A percentile compares a stretch with the other conserved stretches of the same genome.
Conservation (phyloP, 805 yeast genomes). For the Suhomyces tanzawaensis region DNA sequence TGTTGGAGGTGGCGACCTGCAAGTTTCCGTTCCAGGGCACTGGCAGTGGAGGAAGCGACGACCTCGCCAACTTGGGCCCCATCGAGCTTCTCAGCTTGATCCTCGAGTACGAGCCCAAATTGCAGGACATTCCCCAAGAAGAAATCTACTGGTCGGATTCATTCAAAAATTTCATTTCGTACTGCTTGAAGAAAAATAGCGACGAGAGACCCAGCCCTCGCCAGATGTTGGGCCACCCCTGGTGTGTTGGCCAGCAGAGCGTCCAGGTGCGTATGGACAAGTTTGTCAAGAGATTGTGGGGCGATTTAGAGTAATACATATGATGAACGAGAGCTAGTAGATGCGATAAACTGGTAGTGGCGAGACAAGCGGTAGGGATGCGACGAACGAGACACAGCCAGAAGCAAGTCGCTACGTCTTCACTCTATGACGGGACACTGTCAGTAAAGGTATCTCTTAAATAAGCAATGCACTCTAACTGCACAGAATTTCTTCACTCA, state of each 20-base stretch:
- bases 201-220: slow-evolving; percentile 85
- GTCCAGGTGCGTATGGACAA: slow-evolving; percentile 81
- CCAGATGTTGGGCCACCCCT: slow-evolving; percentile 91
- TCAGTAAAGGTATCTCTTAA: too few relatives aligned
- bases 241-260: slow-evolving; percentile 77
- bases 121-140: slow-evolving; percentile 72
- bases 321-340: not conserved
- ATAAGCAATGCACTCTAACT: too few relatives aligned
- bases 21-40: slow-evolving; percentile 64
- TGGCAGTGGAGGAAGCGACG: slow-evolving; percentile 13
- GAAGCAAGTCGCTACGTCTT: too few relatives aligned
- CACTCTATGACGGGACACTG: too few relatives aligned
- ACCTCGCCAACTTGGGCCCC: slow-evolving; percentile 50
- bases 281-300: slow-evolving; percentile 78
- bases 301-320: slow-evolving; percentile 8
- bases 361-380: too few relatives aligned
- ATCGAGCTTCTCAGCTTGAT: slow-evolving; percentile 82
- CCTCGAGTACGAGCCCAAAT: slow-evolving; percentile 75
- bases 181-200: slow-evolving; percentile 78
- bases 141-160: slow-evolving; percentile 79
- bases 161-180: slow-evolving; percentile 77
- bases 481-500: too few relatives aligned
- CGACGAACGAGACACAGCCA: too few relatives aligned
- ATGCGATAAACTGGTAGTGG: too few relatives aligned
- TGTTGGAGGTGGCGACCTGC: slow-evolving; percentile 92